A percentile compares a stretch with the other conserved stretches of the same genome.
Conservation (phyloP, 345 rosid genomes). For the Salix udensis region DNA sequence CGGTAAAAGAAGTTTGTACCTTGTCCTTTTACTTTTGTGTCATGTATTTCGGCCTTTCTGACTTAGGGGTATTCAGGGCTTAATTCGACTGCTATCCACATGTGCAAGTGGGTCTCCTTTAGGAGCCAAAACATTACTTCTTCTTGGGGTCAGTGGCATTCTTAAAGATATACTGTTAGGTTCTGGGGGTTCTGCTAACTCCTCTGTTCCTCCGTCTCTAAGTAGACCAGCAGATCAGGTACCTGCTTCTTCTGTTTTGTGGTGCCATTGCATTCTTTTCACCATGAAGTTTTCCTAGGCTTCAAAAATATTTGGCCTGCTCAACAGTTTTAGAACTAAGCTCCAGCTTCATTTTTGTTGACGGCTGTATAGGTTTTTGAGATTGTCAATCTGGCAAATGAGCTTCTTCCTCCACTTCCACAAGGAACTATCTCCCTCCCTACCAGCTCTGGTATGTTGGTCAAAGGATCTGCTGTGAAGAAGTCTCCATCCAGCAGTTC, state of each 20-base stretch:
- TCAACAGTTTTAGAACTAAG: not conserved
- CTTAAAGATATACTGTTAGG: slow-evolving; percentile 88
- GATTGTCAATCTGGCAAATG: slow-evolving; percentile 97
- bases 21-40: not conserved
- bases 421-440: slow-evolving; percentile 92
- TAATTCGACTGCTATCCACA: slow-evolving; percentile 91
- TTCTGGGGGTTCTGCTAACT: slow-evolving; percentile 75
- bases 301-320: not conserved
- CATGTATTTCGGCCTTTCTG: slow-evolving; percentile 24
- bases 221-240: slow-evolving; percentile 99
- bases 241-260: not conserved
- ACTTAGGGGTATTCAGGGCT: slow-evolving; percentile 59
- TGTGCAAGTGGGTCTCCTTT: slow-evolving; percentile 97
- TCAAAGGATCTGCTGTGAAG: slow-evolving; percentile 66
- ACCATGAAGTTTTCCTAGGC: not conserved
- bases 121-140: slow-evolving; percentile 88
- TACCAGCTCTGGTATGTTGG: slow-evolving; percentile 55
- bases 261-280: not conserved
- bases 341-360: not conserved
- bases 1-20: slow-evolving; percentile 44
- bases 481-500: slow-evolving; percentile 65
- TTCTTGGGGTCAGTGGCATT: slow-evolving; percentile 89
- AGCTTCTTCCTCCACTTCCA: slow-evolving; percentile 96
- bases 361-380: slow-evolving; percentile 72
- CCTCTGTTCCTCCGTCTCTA: slow-evolving; percentile 83